Percentiles rank a stretch among this genome's conserved stretches.
These are phyloP conservation scores for Kwoniella botswanensis DNA, from an alignment of 768 basidiomycete species.

Conservation along the genomic window DNA sequence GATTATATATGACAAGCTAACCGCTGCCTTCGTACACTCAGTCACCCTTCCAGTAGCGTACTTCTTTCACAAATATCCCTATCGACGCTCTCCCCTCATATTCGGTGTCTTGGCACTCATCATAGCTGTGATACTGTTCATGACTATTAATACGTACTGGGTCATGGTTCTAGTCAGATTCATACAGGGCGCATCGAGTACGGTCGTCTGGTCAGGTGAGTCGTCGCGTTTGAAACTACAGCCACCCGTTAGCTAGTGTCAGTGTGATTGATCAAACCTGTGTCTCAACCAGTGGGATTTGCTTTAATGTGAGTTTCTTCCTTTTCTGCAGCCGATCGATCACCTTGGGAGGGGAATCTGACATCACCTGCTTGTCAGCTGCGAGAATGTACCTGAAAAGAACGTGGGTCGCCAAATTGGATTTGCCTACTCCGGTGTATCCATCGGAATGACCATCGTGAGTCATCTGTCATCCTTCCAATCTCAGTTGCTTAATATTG, in stretches of 20 bases:
- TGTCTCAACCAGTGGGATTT: conserved; percentile 17
- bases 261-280: not conserved
- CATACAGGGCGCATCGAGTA: conserved; percentile 41
- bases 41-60: conserved; percentile 41
- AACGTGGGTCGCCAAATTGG: conserved; percentile 51
- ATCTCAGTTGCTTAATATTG: not conserved
- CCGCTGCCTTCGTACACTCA: not conserved
- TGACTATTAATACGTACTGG: conserved; percentile 45
- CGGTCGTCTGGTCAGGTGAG: conserved; percentile 42
- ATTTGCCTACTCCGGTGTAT: conserved; percentile 47
- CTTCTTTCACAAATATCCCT: conserved; percentile 41
- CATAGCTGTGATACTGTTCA: conserved; percentile 41
- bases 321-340: too few species aligned
- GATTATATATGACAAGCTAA: too few species aligned
- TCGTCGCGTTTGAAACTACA: not conserved
- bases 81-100: conserved; percentile 40
- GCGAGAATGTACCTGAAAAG: conserved; percentile 46
- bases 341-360: too few species aligned
- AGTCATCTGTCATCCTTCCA: conserved; percentile 13
- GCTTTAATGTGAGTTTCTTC: conserved; percentile 26
- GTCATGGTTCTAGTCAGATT: conserved; percentile 45
- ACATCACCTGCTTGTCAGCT: conserved; percentile 17
- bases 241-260: not conserved
- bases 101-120: conserved; percentile 37
- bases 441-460: conserved; percentile 45